A percentile compares a stretch with the other conserved stretches of the same genome.
Conservation (phyloP, 1,139 yeast genomes). For the Eremothecium cymbalariae region DNA sequence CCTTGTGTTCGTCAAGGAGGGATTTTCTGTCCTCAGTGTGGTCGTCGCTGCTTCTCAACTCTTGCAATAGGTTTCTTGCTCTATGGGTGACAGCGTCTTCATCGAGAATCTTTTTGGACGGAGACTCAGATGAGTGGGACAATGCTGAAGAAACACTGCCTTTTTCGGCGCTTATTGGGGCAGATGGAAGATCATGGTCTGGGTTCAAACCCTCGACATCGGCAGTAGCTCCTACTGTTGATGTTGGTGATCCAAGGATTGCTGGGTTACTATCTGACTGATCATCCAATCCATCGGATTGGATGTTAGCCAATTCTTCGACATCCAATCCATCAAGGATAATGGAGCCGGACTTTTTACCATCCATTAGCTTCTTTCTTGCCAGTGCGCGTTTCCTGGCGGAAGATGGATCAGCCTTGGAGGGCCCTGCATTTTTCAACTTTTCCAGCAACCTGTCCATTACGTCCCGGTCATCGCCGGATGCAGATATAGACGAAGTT, state of each 20-base stretch:
- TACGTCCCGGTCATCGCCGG: conserved; percentile 42
- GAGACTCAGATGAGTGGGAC: too few relatives aligned
- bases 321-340: conserved; percentile 9
- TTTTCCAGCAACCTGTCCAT: conserved; percentile 70
- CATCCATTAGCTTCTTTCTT: conserved; percentile 48
- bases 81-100: conserved; percentile 25
- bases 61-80: conserved; percentile 28
- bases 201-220: conserved; percentile 9
- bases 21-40: conserved; percentile 18
- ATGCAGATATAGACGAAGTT: conserved; percentile 26
- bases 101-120: too few relatives aligned
- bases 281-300: neutral
- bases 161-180: too few relatives aligned
- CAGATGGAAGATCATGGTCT: too few relatives aligned
- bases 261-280: neutral
- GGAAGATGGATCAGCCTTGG: conserved; percentile 65
- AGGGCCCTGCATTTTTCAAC: conserved; percentile 64
- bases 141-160: too few relatives aligned
- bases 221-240: too few relatives aligned
- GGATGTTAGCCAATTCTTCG: conserved; percentile 11
- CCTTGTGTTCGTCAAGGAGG: conserved; percentile 22
- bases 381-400: conserved; percentile 79
- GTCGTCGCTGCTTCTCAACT: conserved; percentile 25
- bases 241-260: too few relatives aligned
- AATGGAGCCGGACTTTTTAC: conserved; percentile 22